A percentile compares a stretch with the other conserved stretches of the same genome.
phyloP scores from a whole-genome alignment of 78 protist species.

The Protostelium mycophagum region DNA sequence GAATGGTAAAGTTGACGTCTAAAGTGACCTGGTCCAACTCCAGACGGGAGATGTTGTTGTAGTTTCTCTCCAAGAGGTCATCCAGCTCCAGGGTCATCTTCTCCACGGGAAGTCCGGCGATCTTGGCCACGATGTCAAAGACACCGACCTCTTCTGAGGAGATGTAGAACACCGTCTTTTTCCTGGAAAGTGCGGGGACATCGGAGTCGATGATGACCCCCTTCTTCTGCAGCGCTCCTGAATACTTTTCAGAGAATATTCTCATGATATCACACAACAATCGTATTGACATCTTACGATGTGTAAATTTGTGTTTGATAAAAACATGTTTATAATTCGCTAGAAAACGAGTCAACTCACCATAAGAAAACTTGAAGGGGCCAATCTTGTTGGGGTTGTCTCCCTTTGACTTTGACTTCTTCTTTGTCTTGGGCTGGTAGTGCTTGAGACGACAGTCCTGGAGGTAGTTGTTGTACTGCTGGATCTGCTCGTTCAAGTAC shows the following conservation, averaged over 20 bases:
- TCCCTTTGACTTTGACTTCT: conserved; percentile 58
- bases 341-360: no score
- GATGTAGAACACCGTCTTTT: conserved; percentile 59
- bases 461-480: conserved; percentile 65
- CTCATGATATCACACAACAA: no score
- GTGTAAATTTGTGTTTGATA: background rate
- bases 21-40: conserved; percentile 65
- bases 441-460: conserved; percentile 72
- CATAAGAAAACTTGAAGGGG: conserved; percentile 67
- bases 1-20: conserved; percentile 71
- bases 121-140: conserved; percentile 66
- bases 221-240: conserved; percentile 42
- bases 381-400: conserved; percentile 62
- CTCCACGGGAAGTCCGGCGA: conserved; percentile 62
- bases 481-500: conserved; percentile 60
- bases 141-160: conserved; percentile 67
- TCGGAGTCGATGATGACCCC: conserved; percentile 67
- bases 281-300: no score
- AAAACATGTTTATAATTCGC: background rate
- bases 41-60: conserved; percentile 38
- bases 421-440: conserved; percentile 59
- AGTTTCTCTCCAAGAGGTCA: conserved; percentile 60
- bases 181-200: conserved; percentile 51
- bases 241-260: no score
- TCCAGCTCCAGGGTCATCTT: conserved; percentile 63